These are phyloP conservation scores for Podospora pseudoanserina DNA, from an alignment of 495 filamentous ascomycete genomes.

Conservation along the genomic window DNA sequence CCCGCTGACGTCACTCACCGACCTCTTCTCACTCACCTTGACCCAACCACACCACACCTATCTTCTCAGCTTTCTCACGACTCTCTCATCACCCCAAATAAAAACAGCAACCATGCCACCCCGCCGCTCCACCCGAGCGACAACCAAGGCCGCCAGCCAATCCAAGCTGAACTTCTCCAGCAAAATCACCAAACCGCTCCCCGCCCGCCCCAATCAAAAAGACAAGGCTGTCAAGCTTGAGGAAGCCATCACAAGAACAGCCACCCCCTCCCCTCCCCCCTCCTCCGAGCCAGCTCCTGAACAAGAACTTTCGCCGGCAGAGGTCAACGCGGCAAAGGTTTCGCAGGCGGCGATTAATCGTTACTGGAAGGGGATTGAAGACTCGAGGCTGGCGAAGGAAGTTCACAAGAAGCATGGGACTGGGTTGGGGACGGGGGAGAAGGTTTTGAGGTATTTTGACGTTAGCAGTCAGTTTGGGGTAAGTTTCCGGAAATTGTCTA, in stretches of 20 bases:
- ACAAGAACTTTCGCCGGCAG: slow-evolving; percentile 37
- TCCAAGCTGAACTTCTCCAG: slow-evolving; percentile 71
- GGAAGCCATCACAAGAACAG: slow-evolving; percentile 15
- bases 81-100: neutral
- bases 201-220: slow-evolving; percentile 20
- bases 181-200: slow-evolving; percentile 63
- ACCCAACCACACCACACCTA: neutral
- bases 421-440: slow-evolving; percentile 68
- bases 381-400: slow-evolving; percentile 32
- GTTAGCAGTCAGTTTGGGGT: slow-evolving; percentile 85
- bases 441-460: slow-evolving; percentile 85
- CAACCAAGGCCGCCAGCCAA: slow-evolving; percentile 48
- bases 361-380: slow-evolving; percentile 72
- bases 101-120: slow-evolving; percentile 56
- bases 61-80: neutral
- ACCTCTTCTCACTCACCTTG: neutral
- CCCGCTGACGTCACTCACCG: neutral
- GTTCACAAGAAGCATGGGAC: slow-evolving; percentile 63
- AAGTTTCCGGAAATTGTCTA: slow-evolving; percentile 33
- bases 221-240: slow-evolving; percentile 23
- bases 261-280: slow-evolving; percentile 1
- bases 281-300: neutral
- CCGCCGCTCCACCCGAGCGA: slow-evolving; percentile 51
- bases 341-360: slow-evolving; percentile 58
- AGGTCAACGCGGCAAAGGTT: slow-evolving; percentile 56